Evolutionary conservation across 106 monocot species (phyloP).

Genomic region (Dactylorhiza incarnata): DNA sequence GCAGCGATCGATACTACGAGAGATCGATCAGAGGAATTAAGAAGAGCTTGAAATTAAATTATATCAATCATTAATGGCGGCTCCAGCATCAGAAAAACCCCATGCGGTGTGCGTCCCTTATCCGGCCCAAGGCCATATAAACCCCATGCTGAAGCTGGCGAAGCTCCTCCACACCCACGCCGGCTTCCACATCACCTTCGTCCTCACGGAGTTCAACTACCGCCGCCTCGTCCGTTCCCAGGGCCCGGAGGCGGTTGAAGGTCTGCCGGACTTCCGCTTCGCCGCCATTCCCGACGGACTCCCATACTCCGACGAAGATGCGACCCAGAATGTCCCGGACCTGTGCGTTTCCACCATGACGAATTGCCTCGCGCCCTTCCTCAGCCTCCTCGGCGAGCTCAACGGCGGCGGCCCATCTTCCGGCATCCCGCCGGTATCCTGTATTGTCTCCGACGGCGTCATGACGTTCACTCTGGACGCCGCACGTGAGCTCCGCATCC

Average conservation of each 20-base stretch:
- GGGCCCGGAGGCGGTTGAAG: background rate
- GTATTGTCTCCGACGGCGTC: constrained; percentile 14
- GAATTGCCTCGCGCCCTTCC: constrained; percentile 11
- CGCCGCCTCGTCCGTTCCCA: constrained; percentile 17
- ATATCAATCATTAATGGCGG: too few species aligned
- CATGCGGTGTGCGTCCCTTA: too few species aligned
- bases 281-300: constrained; percentile 9
- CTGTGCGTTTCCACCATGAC: constrained; percentile 10
- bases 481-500: constrained; percentile 5
- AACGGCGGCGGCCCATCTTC: background rate
- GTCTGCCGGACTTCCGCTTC: constrained; percentile 8
- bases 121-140: too few species aligned
- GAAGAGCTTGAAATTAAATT: too few species aligned
- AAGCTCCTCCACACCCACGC: too few species aligned
- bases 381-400: background rate
- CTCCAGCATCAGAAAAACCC: too few species aligned
- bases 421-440: background rate
- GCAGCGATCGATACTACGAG: too few species aligned
- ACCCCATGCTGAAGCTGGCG: too few species aligned
- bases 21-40: too few species aligned
- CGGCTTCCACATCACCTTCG: too few species aligned
- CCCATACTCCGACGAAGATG: constrained; percentile 6
- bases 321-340: constrained; percentile 13
- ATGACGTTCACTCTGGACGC: constrained; percentile 21
- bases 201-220: constrained; percentile 5